phyloP scores from a whole-genome alignment of 257 asterid genomes.

The Solanum lycopersicoides region DNA sequence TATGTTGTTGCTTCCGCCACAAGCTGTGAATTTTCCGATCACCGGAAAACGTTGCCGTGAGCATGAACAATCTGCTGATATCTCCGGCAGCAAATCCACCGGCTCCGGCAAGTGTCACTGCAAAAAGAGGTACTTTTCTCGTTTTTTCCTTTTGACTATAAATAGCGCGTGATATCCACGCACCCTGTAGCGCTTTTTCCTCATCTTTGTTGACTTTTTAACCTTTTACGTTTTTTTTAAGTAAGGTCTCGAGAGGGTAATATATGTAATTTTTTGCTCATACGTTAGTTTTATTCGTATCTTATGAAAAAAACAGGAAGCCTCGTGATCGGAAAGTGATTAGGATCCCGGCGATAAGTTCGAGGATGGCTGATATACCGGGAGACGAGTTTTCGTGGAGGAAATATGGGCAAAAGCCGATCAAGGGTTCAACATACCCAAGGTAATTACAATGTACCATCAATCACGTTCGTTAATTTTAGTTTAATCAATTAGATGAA shows the following conservation, averaged over 20 bases:
- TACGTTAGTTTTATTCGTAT: no score
- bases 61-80: conserved; percentile 38
- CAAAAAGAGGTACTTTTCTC: conserved; percentile 47
- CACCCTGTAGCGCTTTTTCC: not conserved
- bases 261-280: no score
- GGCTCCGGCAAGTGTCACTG: conserved; percentile 59
- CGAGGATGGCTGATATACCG: conserved; percentile 65
- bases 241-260: no score
- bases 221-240: not conserved
- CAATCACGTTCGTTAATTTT: no score
- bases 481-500: not conserved
- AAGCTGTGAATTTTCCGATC: conserved; percentile 48
- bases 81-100: conserved; percentile 47
- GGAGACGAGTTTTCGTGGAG: conserved; percentile 72
- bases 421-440: conserved; percentile 84
- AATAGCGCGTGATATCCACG: not conserved
- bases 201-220: not conserved
- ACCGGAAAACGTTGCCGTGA: conserved; percentile 62
- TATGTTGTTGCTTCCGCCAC: conserved; percentile 3
- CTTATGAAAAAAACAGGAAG: conserved; percentile 33
- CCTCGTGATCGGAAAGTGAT: conserved; percentile 32
- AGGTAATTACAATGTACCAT: conserved; percentile 39
- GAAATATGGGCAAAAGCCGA: conserved; percentile 77
- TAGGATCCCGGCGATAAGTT: conserved; percentile 63
- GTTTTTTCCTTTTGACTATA: not conserved